phyloP scores from a whole-genome alignment of 140 eudicot genomes.

The Flaveria floridana region DNA sequence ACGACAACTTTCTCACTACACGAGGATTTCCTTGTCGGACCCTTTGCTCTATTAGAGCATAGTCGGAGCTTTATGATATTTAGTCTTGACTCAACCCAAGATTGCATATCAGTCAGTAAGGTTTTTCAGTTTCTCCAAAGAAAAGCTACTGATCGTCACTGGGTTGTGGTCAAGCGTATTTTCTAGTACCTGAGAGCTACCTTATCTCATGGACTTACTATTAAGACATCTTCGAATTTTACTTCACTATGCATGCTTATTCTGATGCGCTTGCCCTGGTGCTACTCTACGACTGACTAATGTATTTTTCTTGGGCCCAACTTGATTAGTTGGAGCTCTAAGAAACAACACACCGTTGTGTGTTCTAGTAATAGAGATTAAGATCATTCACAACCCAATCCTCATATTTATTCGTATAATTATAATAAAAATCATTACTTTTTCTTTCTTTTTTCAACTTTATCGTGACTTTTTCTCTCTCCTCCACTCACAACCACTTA shows the following conservation, averaged over 20 bases:
- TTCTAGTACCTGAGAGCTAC: neutral
- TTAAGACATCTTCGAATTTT: no score
- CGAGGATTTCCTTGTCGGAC: no score
- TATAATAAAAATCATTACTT: no score
- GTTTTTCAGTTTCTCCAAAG: neutral
- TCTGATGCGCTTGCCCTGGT: neutral
- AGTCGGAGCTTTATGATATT: neutral
- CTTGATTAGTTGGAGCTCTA: neutral
- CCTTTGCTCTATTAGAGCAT: neutral
- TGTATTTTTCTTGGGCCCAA: neutral
- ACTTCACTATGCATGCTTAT: neutral
- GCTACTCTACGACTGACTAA: neutral
- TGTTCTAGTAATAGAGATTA: neutral
- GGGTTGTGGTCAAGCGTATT: neutral
- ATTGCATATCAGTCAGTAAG: neutral
- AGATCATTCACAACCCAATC: neutral
- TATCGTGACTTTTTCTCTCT: no score
- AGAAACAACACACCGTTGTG: no score
- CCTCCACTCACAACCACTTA: no score
- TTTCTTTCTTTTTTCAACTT: no score
- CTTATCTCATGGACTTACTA: neutral
- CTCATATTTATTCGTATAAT: no score
- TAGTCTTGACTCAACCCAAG: no score
- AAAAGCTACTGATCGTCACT: neutral
- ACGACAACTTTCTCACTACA: no score